Conservation (phyloP, 2,329 filamentous ascomycete genomes). For the Colletotrichum cordylinicola region DNA sequence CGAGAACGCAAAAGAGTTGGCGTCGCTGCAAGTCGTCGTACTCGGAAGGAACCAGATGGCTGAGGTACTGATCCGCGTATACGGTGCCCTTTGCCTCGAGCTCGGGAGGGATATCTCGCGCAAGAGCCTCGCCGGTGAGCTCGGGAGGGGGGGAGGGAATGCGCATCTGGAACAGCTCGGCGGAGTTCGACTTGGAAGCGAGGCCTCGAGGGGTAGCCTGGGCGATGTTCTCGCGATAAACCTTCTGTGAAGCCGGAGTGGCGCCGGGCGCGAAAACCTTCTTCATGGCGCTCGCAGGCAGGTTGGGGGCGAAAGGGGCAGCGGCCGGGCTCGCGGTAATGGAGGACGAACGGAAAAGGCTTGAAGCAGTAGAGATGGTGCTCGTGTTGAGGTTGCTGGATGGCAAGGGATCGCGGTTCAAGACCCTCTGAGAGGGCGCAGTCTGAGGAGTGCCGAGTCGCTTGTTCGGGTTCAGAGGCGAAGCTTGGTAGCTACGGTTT, state of each 20-base stretch:
- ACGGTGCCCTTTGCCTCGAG: conserved; percentile 58
- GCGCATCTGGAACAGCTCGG: conserved; percentile 63
- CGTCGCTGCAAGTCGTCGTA: conserved; percentile 65
- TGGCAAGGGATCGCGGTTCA: conserved; percentile 40
- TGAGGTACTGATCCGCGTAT: conserved; percentile 65
- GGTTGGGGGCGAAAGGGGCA: conserved; percentile 49
- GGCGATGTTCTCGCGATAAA: conserved; percentile 50
- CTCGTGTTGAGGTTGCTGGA: conserved; percentile 40
- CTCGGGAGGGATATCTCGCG: conserved; percentile 59
- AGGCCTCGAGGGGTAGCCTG: conserved; percentile 56
- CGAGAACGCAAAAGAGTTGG: conserved; percentile 69
- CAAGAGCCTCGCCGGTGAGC: conserved; percentile 59
- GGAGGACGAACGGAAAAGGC: conserved; percentile 47
- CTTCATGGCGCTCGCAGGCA: conserved; percentile 50
- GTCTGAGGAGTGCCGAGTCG: conserved; percentile 44
- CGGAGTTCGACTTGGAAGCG: conserved; percentile 52
- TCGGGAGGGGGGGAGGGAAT: conserved; percentile 63
- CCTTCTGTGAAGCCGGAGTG: conserved; percentile 48
- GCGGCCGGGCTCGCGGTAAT: conserved; percentile 35
- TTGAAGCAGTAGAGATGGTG: conserved; percentile 41
- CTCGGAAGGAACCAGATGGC: conserved; percentile 61
- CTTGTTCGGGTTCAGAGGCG: conserved; percentile 38
- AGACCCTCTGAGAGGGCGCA: conserved; percentile 39
- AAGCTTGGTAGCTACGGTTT: conserved; percentile 45
- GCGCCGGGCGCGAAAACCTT: conserved; percentile 52